Percentiles rank a stretch among this genome's conserved stretches.
Conservation (phyloP, 2,329 filamentous ascomycete genomes). For the Fusarium pseudoanthophilum region DNA sequence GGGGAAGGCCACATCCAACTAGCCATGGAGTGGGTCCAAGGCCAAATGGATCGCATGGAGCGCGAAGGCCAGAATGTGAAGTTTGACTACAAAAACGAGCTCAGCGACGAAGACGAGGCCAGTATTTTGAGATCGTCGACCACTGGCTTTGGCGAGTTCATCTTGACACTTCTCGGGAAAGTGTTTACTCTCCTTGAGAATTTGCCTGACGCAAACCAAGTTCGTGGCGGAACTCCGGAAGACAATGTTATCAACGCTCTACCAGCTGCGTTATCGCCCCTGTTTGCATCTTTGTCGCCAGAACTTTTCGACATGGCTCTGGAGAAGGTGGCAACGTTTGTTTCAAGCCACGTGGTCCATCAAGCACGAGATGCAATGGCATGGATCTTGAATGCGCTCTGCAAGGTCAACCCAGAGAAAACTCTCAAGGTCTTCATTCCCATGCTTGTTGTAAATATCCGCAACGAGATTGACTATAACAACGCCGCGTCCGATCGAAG, state of each 20-base stretch:
- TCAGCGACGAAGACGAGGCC: constrained; percentile 87
- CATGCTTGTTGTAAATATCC: constrained; percentile 89
- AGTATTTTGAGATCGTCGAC: constrained; percentile 93
- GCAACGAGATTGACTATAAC: constrained; percentile 96
- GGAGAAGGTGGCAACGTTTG: constrained; percentile 91
- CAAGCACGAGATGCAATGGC: constrained; percentile 98
- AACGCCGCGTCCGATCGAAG: constrained; percentile 94
- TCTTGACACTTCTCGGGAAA: constrained; percentile 88
- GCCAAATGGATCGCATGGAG: constrained; percentile 94
- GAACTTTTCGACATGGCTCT: constrained; percentile 93
- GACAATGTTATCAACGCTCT: constrained; percentile 97
- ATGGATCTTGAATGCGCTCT: constrained; percentile 95
- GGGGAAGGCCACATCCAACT: constrained; percentile 72
- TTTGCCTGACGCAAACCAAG: constrained; percentile 86
- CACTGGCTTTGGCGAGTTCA: constrained; percentile 91
- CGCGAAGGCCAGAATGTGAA: constrained; percentile 84
- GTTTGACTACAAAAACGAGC: constrained; percentile 83
- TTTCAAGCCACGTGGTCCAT: constrained; percentile 93
- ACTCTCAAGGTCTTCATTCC: constrained; percentile 91
- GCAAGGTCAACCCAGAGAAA: constrained; percentile 95
- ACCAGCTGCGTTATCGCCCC: constrained; percentile 87
- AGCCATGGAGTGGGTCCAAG: constrained; percentile 92
- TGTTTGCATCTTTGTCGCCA: constrained; percentile 90
- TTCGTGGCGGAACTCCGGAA: constrained; percentile 91
- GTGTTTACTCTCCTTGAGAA: constrained; percentile 97